A percentile compares a stretch with the other conserved stretches of the same genome.
These are phyloP conservation scores for Anisodus acutangulus DNA, from an alignment of 257 asterid genomes.

Conservation along the genomic window DNA sequence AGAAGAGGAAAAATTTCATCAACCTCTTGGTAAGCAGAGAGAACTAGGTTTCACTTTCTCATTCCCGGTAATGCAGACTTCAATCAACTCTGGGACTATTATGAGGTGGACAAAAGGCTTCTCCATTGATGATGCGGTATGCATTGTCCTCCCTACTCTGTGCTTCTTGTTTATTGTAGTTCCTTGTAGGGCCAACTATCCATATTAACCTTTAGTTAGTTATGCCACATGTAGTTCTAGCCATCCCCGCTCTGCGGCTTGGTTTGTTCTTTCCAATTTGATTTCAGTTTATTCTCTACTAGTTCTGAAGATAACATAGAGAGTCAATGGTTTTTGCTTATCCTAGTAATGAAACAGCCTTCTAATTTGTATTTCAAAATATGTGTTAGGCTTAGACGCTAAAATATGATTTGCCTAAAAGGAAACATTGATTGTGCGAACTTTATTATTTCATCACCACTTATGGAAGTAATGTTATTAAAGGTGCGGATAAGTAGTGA, in stretches of 20 bases:
- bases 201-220: not conserved
- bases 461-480: not conserved
- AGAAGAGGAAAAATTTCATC: constrained; percentile 46
- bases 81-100: constrained; percentile 80
- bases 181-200: not conserved
- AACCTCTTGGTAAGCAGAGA: constrained; percentile 45
- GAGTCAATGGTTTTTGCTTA: not conserved
- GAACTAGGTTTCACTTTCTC: constrained; percentile 58
- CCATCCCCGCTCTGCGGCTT: not conserved
- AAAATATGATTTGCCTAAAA: not conserved
- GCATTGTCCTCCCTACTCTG: not conserved
- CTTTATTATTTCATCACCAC: constrained; percentile 7
- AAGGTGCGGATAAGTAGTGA: not conserved
- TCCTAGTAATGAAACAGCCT: not conserved
- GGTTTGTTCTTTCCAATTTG: constrained; percentile 25
- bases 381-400: not conserved
- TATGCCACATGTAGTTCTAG: not conserved
- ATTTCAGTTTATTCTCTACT: not conserved
- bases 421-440: not conserved
- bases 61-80: constrained; percentile 59
- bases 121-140: constrained; percentile 70
- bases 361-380: not conserved
- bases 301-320: not conserved
- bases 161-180: constrained; percentile 10
- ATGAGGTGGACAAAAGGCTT: constrained; percentile 95